Base-by-base conservation (phyloP, 1,139 yeast species). In the Pichia sp. region DNA sequence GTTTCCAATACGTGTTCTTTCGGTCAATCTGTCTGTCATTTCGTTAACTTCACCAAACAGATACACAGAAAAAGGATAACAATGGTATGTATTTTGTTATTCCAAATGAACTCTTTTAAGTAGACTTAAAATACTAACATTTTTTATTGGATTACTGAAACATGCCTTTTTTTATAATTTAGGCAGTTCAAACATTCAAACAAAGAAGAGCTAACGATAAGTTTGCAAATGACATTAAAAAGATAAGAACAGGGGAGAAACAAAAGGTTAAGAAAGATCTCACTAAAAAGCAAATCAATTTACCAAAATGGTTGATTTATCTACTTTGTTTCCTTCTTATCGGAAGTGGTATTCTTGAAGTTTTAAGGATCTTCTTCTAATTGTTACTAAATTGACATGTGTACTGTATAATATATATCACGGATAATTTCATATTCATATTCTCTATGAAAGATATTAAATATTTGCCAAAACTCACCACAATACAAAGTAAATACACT, bases 201-300 rank as follows among this genome's bases (percentile, higher is more conserved):
- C 96, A 89, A 70, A 83, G 90, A 70, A 73, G 77, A 51, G 96
- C 96, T 24, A 90, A 89, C 67, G 77, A 78, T 60, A 85, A 80
- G 65, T 90, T 82, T 67, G 88, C 85, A 59, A 85, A 82, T 66
- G 76, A 74, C 59, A 80, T 83, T 58, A 85, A 81, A 61, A 74
- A 76, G 52, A 77, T 79, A 66, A 87, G 56, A 52, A 53, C 54
- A n/a, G 56, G 56, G 7, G 54, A 50, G 23, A 47, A 48, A 39
- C 43, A 48, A 24, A 53, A 50, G 42, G 47, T 46, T 1, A 42
- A 46, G 45, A 53, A 52, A 23, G 44, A 45, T 1, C 6, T 22
- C 3, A 39, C 40, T 13, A 39, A 44, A 24, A 42, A 41, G 7
- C 42, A 24, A 6, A 23, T 52, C 13, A 47, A 46, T 16, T 27